phyloP scores from a whole-genome alignment of 2,329 filamentous ascomycete genomes.

The Epichloe hybrida region DNA sequence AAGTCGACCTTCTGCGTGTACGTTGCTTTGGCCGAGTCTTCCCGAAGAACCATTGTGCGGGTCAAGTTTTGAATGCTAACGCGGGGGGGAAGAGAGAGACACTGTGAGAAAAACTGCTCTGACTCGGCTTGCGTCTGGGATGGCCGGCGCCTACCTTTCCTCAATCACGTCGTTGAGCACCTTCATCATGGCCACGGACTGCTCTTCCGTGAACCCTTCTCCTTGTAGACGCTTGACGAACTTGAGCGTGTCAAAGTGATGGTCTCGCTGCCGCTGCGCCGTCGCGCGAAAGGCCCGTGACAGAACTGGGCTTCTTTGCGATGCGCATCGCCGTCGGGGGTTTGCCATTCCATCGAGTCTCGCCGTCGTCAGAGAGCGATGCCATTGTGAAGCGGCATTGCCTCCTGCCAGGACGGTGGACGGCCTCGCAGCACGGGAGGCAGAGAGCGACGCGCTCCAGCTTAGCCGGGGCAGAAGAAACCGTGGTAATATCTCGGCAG shows the following conservation, averaged over 20 bases:
- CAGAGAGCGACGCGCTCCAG: conserved; percentile 27
- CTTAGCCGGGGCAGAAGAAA: conserved; percentile 44
- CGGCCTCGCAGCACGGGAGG: conserved; percentile 11
- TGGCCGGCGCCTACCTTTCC: conserved; percentile 48
- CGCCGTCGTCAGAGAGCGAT: background rate
- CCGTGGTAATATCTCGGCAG: conserved; percentile 31
- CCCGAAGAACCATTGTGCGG: conserved; percentile 91
- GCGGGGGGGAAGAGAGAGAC: no score
- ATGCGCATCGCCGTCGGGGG: conserved; percentile 3
- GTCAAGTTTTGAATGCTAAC: conserved; percentile 86
- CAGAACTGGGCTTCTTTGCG: conserved; percentile 10
- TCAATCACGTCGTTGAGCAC: conserved; percentile 94
- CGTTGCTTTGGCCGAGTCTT: conserved; percentile 73
- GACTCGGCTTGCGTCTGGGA: no score
- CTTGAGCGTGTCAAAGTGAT: conserved; percentile 97
- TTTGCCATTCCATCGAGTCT: background rate
- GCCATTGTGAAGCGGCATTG: conserved; percentile 4
- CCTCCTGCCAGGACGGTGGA: conserved; percentile 8
- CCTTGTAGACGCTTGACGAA: conserved; percentile 82
- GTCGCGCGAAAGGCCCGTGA: conserved; percentile 55
- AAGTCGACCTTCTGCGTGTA: conserved; percentile 93
- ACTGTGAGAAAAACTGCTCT: no score
- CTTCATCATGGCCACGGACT: conserved; percentile 97
- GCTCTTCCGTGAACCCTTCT: conserved; percentile 91
- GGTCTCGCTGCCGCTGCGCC: conserved; percentile 47